phyloP scores from a whole-genome alignment of 2,329 filamentous ascomycete species.

The Xylariales sp. region DNA sequence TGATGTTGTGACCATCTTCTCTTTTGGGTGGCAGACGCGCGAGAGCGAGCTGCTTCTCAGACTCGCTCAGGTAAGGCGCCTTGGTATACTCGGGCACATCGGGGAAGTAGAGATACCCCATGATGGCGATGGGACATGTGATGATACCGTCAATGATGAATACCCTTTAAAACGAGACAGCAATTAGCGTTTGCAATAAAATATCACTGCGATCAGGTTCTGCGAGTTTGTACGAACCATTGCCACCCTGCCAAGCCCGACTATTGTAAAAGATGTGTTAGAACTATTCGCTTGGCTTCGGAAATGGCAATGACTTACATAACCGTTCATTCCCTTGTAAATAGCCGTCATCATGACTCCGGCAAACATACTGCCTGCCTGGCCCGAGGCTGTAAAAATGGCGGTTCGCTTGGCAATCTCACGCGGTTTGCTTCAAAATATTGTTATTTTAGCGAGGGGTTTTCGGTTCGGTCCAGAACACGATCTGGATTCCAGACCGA shows the following conservation, averaged over 20 bases:
- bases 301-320: too few relatives aligned
- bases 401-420: slow-evolving; percentile 48
- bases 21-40: slow-evolving; percentile 24
- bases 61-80: slow-evolving; percentile 29
- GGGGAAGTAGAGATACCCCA: slow-evolving; percentile 42
- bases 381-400: slow-evolving; percentile 47
- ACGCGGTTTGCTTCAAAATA: slow-evolving; percentile 42
- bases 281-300: too few relatives aligned
- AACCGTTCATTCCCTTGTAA: slow-evolving; percentile 24
- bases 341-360: slow-evolving; percentile 50
- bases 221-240: too few relatives aligned
- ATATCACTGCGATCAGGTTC: too few relatives aligned
- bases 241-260: too few relatives aligned
- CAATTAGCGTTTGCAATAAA: slow-evolving; percentile 33
- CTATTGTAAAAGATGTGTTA: too few relatives aligned
- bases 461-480: too few relatives aligned
- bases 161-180: slow-evolving; percentile 43
- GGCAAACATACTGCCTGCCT: slow-evolving; percentile 49
- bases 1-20: slow-evolving; percentile 28
- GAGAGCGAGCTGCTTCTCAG: slow-evolving; percentile 29
- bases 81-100: slow-evolving; percentile 35
- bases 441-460: too few relatives aligned
- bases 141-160: slow-evolving; percentile 55
- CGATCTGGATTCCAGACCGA: too few relatives aligned
- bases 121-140: slow-evolving; percentile 45